Evolutionary conservation across 1,284 basidiomycete species (phyloP).

Genomic region (Sporisorium exsertum): DNA sequence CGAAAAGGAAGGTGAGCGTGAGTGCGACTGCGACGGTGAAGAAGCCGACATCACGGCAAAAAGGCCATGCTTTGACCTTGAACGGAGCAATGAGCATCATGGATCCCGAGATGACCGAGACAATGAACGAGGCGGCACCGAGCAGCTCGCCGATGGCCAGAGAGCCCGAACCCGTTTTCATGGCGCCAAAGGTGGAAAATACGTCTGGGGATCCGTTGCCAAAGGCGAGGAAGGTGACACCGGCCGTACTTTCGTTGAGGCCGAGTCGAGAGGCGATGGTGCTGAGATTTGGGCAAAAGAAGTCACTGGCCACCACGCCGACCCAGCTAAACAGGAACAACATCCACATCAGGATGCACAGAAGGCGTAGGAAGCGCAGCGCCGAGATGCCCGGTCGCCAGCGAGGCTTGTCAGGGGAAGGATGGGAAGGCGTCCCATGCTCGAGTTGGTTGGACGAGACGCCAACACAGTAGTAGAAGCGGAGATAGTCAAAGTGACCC

Average conservation of each 20-base stretch:
- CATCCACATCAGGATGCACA: conserved; percentile 56
- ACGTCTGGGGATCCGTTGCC: conserved; percentile 71
- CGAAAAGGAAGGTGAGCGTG: conserved; percentile 81
- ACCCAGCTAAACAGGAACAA: conserved; percentile 65
- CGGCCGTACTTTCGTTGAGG: conserved; percentile 66
- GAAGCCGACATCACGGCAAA: conserved; percentile 92
- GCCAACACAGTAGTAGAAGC: conserved; percentile 63
- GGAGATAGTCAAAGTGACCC: conserved; percentile 59
- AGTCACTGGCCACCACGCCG: conserved; percentile 66
- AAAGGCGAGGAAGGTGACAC: conserved; percentile 67
- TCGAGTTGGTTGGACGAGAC: conserved; percentile 11
- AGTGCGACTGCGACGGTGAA: conserved; percentile 83
- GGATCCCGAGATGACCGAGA: conserved; percentile 90
- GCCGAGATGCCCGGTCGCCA: conserved; percentile 34
- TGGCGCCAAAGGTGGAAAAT: conserved; percentile 93
- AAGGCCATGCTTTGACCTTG: conserved; percentile 81
- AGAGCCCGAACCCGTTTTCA: conserved; percentile 85
- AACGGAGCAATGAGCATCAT: conserved; percentile 97
- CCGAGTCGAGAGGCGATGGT: conserved; percentile 61
- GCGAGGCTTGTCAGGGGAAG: conserved; percentile 10
- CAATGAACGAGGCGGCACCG: conserved; percentile 94
- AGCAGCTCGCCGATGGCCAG: conserved; percentile 94
- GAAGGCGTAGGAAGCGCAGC: conserved; percentile 37
- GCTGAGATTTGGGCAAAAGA: conserved; percentile 67
- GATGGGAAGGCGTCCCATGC: conserved; percentile 28